Base-by-base conservation (phyloP, 306 rosid species). In the Glycine tomentella region DNA sequence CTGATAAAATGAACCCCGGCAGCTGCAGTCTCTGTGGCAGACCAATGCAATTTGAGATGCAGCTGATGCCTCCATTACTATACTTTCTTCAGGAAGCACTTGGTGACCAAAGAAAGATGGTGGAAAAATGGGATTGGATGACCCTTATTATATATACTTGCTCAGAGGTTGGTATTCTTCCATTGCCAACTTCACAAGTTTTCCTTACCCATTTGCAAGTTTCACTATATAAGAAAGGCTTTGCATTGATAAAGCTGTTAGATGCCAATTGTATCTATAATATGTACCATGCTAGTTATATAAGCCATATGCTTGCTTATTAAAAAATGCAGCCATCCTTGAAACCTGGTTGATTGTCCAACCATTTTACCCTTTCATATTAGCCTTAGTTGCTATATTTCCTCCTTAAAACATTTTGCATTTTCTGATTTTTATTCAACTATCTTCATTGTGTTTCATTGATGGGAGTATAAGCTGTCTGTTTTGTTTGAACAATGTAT, bases 101-200 rank as follows among this genome's bases (percentile, higher is more conserved):
- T 16, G 91, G 76, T 57, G 91, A 81, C 57, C 90, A 81, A 75
- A 86, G 87, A 74, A 83, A 68, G 45, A 44, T 77, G 64, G 38
- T 95, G 65, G 92, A 86, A 76, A 87, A 85, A 79, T 95, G 99
- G 99, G 90, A 90, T 75, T 95, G 97, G 97, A 90, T 95, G 94
- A 91, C 99, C 71, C 89, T 95, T 9, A 13, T 84, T 13, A 80
- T 90, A 59, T 91, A 85, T 77, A 93, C 99, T 20, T 95, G 99
- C 87, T 87, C 97, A 12, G 79, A 83, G 84, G 98, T 95, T 74
- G 83, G 88, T 81, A 53, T 77, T 78, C 71, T 45, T 74, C 20
- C 36, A 1, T 63, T 67, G 73, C 74, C 58, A 48, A 8, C 87
- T 84, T 2, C 42, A 72, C 16, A 38, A 56, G 25, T 40, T 15